Evolutionary conservation across 2,329 filamentous ascomycete genomes (phyloP).

Genomic region (Coniochaeta sp.): DNA sequence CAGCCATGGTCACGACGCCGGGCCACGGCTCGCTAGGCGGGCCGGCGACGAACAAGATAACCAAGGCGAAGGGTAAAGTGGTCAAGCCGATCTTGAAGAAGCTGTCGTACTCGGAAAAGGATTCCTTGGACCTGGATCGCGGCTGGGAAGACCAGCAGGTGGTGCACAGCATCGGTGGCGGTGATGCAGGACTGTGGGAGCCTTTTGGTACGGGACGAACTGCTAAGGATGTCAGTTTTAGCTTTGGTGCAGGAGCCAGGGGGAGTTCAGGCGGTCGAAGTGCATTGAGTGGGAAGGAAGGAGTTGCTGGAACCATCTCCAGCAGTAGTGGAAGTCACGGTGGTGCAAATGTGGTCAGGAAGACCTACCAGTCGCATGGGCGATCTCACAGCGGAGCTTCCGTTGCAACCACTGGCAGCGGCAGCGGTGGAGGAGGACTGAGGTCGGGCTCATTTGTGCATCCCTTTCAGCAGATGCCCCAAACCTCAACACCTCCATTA

Average conservation of each 20-base stretch:
- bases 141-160: constrained; percentile 48
- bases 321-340: constrained; percentile 16
- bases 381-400: constrained; percentile 54
- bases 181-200: not conserved
- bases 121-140: constrained; percentile 55
- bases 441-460: constrained; percentile 50
- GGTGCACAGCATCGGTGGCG: constrained; percentile 20
- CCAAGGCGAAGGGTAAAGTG: constrained; percentile 40
- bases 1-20: not conserved
- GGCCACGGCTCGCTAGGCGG: constrained; percentile 23
- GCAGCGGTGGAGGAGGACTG: too few relatives aligned
- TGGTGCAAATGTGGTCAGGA: not conserved
- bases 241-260: constrained; percentile 10
- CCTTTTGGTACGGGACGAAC: constrained; percentile 14
- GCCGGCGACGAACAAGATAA: constrained; percentile 28
- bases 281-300: not conserved
- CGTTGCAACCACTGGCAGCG: constrained; percentile 47
- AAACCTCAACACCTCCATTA: constrained; percentile 51
- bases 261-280: constrained; percentile 13
- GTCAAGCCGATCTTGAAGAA: constrained; percentile 60
- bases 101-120: constrained; percentile 50
- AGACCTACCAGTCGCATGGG: constrained; percentile 36
- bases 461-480: constrained; percentile 58
- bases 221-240: constrained; percentile 40
- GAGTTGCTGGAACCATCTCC: constrained; percentile 6